Conservation (phyloP, 2,329 filamentous ascomycete genomes). For the Diaporthe citriasiana region DNA sequence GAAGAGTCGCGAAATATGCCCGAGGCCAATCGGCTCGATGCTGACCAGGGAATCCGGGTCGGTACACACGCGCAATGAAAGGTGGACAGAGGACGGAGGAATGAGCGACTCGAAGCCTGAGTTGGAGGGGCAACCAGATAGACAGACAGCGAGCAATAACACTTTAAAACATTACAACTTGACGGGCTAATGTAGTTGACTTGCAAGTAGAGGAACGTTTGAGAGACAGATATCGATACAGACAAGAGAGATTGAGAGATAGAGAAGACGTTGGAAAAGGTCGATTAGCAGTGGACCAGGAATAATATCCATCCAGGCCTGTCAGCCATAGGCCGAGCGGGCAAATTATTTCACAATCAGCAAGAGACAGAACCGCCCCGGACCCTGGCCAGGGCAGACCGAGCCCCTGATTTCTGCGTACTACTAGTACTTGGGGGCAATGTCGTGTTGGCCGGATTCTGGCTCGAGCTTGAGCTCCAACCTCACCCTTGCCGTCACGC, state of each 20-base stretch:
- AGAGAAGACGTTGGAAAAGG: background rate
- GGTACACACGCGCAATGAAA: background rate
- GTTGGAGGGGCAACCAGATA: slow-evolving; percentile 13
- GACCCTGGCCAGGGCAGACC: slow-evolving; percentile 29
- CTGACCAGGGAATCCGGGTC: slow-evolving; percentile 5
- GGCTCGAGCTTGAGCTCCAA: slow-evolving; percentile 29
- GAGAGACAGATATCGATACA: background rate
- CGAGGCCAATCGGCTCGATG: background rate
- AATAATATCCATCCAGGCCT: background rate
- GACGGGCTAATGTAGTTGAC: background rate
- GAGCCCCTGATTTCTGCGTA: slow-evolving; percentile 34
- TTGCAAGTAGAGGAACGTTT: slow-evolving; percentile 2
- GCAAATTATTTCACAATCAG: slow-evolving; percentile 31
- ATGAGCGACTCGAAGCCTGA: slow-evolving; percentile 42
- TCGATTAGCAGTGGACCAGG: slow-evolving; percentile 7
- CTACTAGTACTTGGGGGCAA: slow-evolving; percentile 27
- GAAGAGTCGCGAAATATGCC: background rate
- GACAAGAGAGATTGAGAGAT: background rate
- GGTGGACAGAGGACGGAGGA: background rate
- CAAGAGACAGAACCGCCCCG: background rate
- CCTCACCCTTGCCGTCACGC: slow-evolving; percentile 13
- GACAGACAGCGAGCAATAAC: slow-evolving; percentile 3
- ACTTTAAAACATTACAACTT: slow-evolving; percentile 24
- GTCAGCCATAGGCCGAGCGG: slow-evolving; percentile 24
- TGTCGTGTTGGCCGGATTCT: slow-evolving; percentile 29